Evolutionary conservation across 1,284 basidiomycete species (phyloP), one percentile per base, ranked within the genome.

Genomic region (Laetiporus sulphureus): DNA sequence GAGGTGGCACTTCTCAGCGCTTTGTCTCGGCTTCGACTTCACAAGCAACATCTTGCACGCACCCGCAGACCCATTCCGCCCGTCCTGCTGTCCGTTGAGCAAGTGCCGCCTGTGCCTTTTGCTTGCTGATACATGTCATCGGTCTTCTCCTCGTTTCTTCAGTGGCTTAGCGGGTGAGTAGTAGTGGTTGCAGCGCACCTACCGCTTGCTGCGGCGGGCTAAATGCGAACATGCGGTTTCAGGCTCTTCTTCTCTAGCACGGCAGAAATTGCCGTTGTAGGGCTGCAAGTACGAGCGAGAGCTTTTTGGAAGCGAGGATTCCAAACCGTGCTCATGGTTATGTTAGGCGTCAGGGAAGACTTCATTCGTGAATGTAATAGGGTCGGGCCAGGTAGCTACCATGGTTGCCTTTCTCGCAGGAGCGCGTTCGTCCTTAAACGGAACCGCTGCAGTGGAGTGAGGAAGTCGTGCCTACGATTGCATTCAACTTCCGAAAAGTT

Each of bases 391-490:
- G 67, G 83, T 82, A 49, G 51, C 67, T 52, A 29, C 38, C 21
- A 35, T 16, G 29, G 40, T 38, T 40, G 31, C 41, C 36, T 40
- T 33, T 36, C 29, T 8, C 11, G 12, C 21, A 5, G 12, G 36
- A 5, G 41, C 19, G 15, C 18, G 38, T 39, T 30, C 41, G 32
- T n/a, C n/a, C n/a, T n/a, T 29, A 32, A 38, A 15, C 15, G 32
- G 10, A 12, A 16, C 23, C 23, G 34, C 32, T 34, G 20, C 42
- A 88, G 81, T 91, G 89, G 86, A 90, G 85, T 42, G 90, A 94
- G 65, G 91, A 95, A 45, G 90, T 94, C 27, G 90, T 93, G 0
- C 93, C 93, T 0, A 97, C 93, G 0, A 87, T 96, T 16, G 89
- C 91, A 8, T 96, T 92, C 71, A 93, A 93, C 57, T 81, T 90